Conservation (phyloP, 257 asterid genomes). For the Perilla frutescens region DNA sequence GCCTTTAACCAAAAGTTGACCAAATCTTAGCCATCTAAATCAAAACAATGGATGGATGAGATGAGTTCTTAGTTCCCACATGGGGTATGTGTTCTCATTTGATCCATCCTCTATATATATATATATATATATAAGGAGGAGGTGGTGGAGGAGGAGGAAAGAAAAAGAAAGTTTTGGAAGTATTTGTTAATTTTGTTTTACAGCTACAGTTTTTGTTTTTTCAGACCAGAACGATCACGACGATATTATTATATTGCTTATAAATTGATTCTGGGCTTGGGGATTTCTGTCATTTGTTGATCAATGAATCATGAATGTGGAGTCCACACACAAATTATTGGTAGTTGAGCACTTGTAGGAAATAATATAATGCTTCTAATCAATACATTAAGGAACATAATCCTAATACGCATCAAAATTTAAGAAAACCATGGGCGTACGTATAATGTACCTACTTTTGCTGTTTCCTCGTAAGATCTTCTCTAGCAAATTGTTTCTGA, state of each 20-base stretch:
- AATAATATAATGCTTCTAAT: neutral
- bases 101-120: too few species aligned
- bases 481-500: conserved; percentile 6
- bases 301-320: conserved; percentile 22
- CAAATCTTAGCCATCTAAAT: too few species aligned
- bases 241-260: neutral
- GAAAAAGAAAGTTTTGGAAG: neutral
- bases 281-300: neutral
- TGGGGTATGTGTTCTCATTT: too few species aligned
- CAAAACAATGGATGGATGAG: too few species aligned
- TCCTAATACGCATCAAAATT: neutral
- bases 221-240: too few species aligned
- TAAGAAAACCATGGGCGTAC: conserved; percentile 42
- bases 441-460: neutral
- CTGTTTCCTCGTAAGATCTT: conserved; percentile 19
- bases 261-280: neutral
- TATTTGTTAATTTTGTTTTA: neutral
- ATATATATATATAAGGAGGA: neutral
- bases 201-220: neutral
- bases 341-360: conserved; percentile 18
- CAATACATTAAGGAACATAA: neutral
- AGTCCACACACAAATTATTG: conserved; percentile 33
- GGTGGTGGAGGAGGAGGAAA: too few species aligned
- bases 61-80: too few species aligned
- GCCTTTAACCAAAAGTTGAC: too few species aligned